A percentile compares a stretch with the other conserved stretches of the same genome.
Evolutionary conservation across 2,329 filamentous ascomycete genomes (phyloP).

Genomic region (Helotiales sp.): DNA sequence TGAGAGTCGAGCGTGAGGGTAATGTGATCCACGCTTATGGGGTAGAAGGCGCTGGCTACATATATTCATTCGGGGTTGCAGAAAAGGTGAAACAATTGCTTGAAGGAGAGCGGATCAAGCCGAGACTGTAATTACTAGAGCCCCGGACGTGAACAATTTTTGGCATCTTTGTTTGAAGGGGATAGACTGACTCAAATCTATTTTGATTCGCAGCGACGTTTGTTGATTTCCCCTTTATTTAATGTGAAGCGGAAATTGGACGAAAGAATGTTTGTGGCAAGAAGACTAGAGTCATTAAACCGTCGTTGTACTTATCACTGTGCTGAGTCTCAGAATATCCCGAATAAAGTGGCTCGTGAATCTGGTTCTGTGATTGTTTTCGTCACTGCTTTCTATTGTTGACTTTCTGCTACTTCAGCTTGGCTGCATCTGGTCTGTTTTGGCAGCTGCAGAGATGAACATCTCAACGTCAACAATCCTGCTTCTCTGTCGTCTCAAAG

Average conservation of each 20-base stretch:
- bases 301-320: background rate
- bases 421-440: background rate
- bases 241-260: background rate
- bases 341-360: no score
- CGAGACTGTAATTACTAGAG: constrained; percentile 21
- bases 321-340: background rate
- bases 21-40: constrained; percentile 39
- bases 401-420: background rate
- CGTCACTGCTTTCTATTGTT: background rate
- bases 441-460: background rate
- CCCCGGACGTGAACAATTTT: background rate
- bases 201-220: background rate
- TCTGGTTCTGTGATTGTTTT: background rate
- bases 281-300: background rate
- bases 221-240: background rate
- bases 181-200: background rate
- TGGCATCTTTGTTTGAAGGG: background rate
- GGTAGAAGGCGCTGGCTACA: constrained; percentile 36
- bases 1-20: constrained; percentile 36
- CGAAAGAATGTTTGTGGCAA: background rate
- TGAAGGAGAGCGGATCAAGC: constrained; percentile 5
- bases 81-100: constrained; percentile 30
- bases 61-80: constrained; percentile 39
- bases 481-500: background rate
- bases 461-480: background rate